phyloP scores from a whole-genome alignment of 306 rosid genomes.

The Lathyrus tuberosus region DNA sequence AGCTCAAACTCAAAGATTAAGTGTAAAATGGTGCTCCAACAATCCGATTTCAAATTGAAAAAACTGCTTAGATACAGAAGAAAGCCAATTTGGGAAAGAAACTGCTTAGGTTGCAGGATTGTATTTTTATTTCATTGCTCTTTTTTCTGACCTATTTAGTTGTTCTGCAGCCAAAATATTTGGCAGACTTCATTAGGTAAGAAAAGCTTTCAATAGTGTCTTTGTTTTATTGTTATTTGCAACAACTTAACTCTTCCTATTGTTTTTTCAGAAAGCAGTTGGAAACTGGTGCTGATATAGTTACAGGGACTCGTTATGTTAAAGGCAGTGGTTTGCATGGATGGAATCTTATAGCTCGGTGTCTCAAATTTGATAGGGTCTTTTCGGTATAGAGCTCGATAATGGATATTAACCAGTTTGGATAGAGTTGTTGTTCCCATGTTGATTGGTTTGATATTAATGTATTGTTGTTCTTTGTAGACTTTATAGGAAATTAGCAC shows the following conservation, averaged over 20 bases:
- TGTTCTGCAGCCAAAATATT: conserved; percentile 86
- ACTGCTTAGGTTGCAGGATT: neutral
- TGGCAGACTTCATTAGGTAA: conserved; percentile 85
- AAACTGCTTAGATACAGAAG: no score
- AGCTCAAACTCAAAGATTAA: no score
- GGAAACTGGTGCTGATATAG: conserved; percentile 87
- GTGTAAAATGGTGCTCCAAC: no score
- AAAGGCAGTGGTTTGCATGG: conserved; percentile 95
- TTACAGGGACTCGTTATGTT: conserved; percentile 95
- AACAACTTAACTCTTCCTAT: conserved; percentile 34
- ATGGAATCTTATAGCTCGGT: conserved; percentile 98
- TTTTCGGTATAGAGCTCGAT: conserved; percentile 62
- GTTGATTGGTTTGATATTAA: conserved; percentile 37
- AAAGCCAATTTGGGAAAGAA: no score
- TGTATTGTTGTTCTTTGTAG: conserved; percentile 48
- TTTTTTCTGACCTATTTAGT: conserved; percentile 35
- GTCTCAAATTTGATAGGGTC: conserved; percentile 97
- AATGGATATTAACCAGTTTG: conserved; percentile 27
- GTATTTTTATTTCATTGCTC: conserved; percentile 14
- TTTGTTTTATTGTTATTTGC: conserved; percentile 23
- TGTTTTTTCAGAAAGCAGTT: conserved; percentile 61
- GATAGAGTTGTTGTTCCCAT: conserved; percentile 27
- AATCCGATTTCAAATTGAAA: no score
- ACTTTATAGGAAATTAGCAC: conserved; percentile 83
- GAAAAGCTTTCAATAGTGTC: conserved; percentile 29